phyloP scores from a whole-genome alignment of 1,139 yeast species.

The Sugiyamaella paludigena region DNA sequence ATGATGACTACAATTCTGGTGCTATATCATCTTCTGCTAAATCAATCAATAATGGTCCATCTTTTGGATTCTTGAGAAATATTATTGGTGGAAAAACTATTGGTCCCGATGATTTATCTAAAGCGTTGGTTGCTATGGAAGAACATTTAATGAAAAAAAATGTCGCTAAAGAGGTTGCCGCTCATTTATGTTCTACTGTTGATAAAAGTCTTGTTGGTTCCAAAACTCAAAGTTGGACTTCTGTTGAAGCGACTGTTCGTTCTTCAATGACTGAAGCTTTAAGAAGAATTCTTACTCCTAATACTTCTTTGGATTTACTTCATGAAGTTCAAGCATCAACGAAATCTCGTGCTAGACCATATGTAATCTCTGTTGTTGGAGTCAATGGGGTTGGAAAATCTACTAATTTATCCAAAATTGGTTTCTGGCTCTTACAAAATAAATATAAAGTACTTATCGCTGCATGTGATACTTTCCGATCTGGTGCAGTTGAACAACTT shows the following conservation, averaged over 20 bases:
- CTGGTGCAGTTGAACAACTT: slow-evolving; percentile 97
- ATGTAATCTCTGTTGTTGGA: slow-evolving; percentile 94
- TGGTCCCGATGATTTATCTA: slow-evolving; percentile 44
- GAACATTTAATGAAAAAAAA: slow-evolving; percentile 51
- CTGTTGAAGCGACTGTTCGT: slow-evolving; percentile 58
- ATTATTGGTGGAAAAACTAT: slow-evolving; percentile 62
- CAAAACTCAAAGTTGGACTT: slow-evolving; percentile 63
- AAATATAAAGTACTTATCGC: slow-evolving; percentile 84
- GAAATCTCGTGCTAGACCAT: slow-evolving; percentile 48
- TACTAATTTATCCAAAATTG: slow-evolving; percentile 88
- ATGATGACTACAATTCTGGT: slow-evolving; percentile 12
- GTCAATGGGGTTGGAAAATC: slow-evolving; percentile 98
- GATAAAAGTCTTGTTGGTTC: slow-evolving; percentile 60
- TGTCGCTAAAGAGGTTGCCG: slow-evolving; percentile 58
- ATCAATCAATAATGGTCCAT: slow-evolving; percentile 19
- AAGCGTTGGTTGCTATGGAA: slow-evolving; percentile 45
- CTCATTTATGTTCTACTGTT: slow-evolving; percentile 55
- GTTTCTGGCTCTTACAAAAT: slow-evolving; percentile 92
- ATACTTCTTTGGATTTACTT: slow-evolving; percentile 81
- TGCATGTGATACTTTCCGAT: slow-evolving; percentile 96
- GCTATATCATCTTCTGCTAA: slow-evolving; percentile 8
- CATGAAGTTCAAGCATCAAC: slow-evolving; percentile 66
- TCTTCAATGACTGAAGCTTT: slow-evolving; percentile 72
- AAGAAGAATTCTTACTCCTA: slow-evolving; percentile 83
- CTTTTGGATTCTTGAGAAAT: slow-evolving; percentile 57